A percentile compares a stretch with the other conserved stretches of the same genome.
These are phyloP conservation scores for Capillidium heterosporum DNA, from an alignment of 371 early-diverging fungal species.

Conservation along the genomic window DNA sequence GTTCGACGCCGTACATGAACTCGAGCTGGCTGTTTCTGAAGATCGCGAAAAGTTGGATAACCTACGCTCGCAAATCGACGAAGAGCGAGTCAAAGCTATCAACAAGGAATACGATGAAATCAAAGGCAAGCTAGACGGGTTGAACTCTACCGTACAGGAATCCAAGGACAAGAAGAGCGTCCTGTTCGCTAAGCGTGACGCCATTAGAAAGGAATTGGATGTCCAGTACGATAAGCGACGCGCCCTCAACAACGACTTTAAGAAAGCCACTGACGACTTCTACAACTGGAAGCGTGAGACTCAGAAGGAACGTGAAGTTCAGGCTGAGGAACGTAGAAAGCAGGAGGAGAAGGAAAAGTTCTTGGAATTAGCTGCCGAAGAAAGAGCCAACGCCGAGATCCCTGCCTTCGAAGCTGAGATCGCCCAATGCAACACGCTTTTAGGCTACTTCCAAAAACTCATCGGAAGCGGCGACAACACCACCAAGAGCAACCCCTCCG, in stretches of 20 bases:
- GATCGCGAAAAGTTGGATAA: conserved; percentile 46
- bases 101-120: conserved; percentile 43
- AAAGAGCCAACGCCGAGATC: conserved; percentile 67
- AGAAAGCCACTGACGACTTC: conserved; percentile 54
- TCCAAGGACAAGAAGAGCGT: conserved; percentile 40
- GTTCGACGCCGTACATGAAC: conserved; percentile 43
- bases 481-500: conserved; percentile 8
- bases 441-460: conserved; percentile 41
- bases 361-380: conserved; percentile 38
- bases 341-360: conserved; percentile 45
- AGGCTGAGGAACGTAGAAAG: conserved; percentile 37
- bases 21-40: conserved; percentile 47
- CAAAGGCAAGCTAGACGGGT: conserved; percentile 41
- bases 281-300: conserved; percentile 55
- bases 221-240: conserved; percentile 45
- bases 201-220: conserved; percentile 50
- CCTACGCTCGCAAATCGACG: conserved; percentile 43
- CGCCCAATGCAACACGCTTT: conserved; percentile 51
- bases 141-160: conserved; percentile 36
- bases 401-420: conserved; percentile 83
- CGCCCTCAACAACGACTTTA: conserved; percentile 45
- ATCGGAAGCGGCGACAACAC: conserved; percentile 7
- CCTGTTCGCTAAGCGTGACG: conserved; percentile 56
- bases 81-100: conserved; percentile 35
- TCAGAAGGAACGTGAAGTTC: conserved; percentile 39